These are phyloP conservation scores for Ogataea glucozyma DNA, from an alignment of 805 yeast species.

Conservation along the genomic window DNA sequence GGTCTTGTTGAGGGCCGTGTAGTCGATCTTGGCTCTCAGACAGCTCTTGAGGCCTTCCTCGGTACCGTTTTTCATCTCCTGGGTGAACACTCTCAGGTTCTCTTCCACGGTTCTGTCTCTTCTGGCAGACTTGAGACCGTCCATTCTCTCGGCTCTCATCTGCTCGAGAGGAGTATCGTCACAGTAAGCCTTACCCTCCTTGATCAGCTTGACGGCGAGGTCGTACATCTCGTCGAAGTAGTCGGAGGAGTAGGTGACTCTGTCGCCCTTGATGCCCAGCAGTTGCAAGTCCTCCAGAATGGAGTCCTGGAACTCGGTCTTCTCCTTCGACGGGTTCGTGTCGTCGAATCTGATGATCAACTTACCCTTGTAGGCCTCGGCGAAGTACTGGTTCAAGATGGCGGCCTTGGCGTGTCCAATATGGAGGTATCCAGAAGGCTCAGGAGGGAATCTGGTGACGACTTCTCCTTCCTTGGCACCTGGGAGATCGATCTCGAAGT, in stretches of 20 bases:
- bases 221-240: conserved; percentile 93
- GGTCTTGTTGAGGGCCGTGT: conserved; percentile 88
- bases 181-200: conserved; percentile 95
- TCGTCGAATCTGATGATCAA: conserved; percentile 96
- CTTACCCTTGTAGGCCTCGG: conserved; percentile 93
- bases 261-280: conserved; percentile 92
- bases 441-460: conserved; percentile 99
- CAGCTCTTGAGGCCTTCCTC: conserved; percentile 91
- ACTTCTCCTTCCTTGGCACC: conserved; percentile 94
- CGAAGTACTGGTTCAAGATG: conserved; percentile 92
- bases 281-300: conserved; percentile 89
- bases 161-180: conserved; percentile 93
- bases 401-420: conserved; percentile 99
- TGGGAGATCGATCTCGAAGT: conserved; percentile 87
- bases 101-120: conserved; percentile 94
- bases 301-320: conserved; percentile 89
- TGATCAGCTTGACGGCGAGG: conserved; percentile 79
- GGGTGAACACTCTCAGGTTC: conserved; percentile 78
- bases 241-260: conserved; percentile 85
- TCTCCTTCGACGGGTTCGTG: conserved; percentile 97
- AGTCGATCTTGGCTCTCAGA: conserved; percentile 95
- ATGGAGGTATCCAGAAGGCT: conserved; percentile 98
- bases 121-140: conserved; percentile 88
- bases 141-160: conserved; percentile 99
- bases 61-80: conserved; percentile 93